Base-by-base conservation (phyloP, 441 rosid species). In the Gossypium trilobum region DNA sequence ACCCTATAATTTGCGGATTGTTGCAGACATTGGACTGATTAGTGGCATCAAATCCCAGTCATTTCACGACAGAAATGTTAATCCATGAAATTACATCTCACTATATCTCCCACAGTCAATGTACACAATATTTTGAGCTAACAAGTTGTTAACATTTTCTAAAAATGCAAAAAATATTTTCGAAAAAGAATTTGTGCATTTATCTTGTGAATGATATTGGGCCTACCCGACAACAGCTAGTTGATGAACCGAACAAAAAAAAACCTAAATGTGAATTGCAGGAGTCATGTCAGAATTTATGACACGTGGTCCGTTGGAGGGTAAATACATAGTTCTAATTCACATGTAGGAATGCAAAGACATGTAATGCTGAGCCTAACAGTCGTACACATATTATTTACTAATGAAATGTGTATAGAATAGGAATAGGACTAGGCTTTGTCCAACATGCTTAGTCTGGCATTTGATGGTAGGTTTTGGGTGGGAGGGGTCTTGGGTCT, bases 1-100 rank as follows among this genome's bases (percentile, higher is more conserved):
- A 73, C 25, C 52, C 73, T 76, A 8, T 75, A 29, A 29, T 76
- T 75, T 72, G 56, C 80, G 50, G 83, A 79, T 85, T 82, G 73
- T 5, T 75, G 74, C 69, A 72, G 67, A 71, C 39, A 63, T 75
- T 57, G 79, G 82, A 59, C 64, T 5, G 13, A 60, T 31, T 60
- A 5, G 0, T 29, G 66, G 31, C 42, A 61, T 61, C 22, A 33
- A 61, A 33, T 31, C 66, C 19, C 0, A 33, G 13, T 25, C 20
- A 14, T 17, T 23, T 39, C 14, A 48, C n/a, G 14, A 3, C 9
- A 19, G 16, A 17, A 5, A 39, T 19, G 16, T 7, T 36, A 10
- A 39, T 19, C 8, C 2, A 16, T 33, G 16, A 29, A 33, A 16
- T 33, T 31, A 7, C 44, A 61, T 61, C 67, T 16, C 48, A 61